Evolutionary conservation across 441 rosid species (phyloP), one percentile per base, ranked within the genome.

Genomic region (Isatis lusitanica): DNA sequence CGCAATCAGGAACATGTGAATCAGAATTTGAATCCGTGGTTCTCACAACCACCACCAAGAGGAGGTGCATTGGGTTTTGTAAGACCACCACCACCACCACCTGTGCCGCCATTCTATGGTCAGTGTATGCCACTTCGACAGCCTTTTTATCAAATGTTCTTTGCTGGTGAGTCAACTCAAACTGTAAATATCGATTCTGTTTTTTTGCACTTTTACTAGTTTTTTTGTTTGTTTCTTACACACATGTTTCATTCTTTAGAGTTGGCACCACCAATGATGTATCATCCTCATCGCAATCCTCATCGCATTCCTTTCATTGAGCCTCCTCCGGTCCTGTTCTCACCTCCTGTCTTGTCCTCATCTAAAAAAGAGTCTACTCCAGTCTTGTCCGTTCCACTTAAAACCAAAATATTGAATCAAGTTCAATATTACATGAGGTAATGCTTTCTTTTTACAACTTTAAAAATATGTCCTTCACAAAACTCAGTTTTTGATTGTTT

Each of bases 1-100:
- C 83, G 74, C 16, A 82, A 79, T 75, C 90, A 86, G n/a, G 87
- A 84, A 55, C 86, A 87, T 82, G 66, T 76, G 9, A 81, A 83
- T 75, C 92, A 85, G 56, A 90, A 86, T 10, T 86, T 82, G 90
- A 85, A 76, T 79, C 24, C 24, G 24, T 21, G 24, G 24, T 87
- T 84, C 31, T 39, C 83, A 84, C 91, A 83, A 67, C 78, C 79
- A 50, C 92, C 81, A 31, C 92, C 81, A 31, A 62, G 40, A 42
- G 24, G 36, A 68, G 83, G 40, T 69, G 13, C 60, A 3, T 81
- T 79, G 2, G 87, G 86, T 80, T 79, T 78, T 68, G 56, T 64
- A 47, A 83, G 88, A 75, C 18, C 60, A 55, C 6, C 56, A 50
- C 56, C 40, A 40, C 88, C 78, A n/a, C 81, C 86, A 2, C 83